phyloP scores from a whole-genome alignment of 129 eudicot species.

The Pulicaria dysenterica region DNA sequence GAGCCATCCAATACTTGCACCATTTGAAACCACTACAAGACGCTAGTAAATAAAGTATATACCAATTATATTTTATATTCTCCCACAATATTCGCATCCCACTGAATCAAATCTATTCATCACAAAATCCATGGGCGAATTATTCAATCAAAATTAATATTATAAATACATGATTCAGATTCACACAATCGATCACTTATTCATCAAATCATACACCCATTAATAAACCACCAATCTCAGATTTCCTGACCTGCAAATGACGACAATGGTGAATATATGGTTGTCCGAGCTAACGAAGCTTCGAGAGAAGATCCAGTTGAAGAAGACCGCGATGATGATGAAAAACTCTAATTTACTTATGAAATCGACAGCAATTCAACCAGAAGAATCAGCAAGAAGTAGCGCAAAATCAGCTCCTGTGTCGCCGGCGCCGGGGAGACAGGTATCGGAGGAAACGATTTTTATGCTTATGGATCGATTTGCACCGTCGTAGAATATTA shows the following conservation, averaged over 20 bases:
- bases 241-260: slow-evolving; percentile 1
- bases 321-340: slow-evolving; percentile 15
- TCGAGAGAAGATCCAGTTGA: slow-evolving; percentile 24
- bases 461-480: slow-evolving; percentile 39
- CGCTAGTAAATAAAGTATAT: too few species aligned
- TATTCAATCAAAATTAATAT: too few species aligned
- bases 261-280: slow-evolving; percentile 37
- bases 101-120: too few species aligned
- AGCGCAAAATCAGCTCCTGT: background rate
- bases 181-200: too few species aligned
- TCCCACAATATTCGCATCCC: too few species aligned
- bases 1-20: too few species aligned
- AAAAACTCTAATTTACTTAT: slow-evolving; percentile 11
- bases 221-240: too few species aligned
- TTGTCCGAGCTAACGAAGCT: slow-evolving; percentile 26
- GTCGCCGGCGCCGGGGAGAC: slow-evolving; percentile 11
- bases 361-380: slow-evolving; percentile 9
- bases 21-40: too few species aligned
- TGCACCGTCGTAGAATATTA: slow-evolving; percentile 10
- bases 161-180: too few species aligned
- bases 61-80: too few species aligned
- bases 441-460: slow-evolving; percentile 29
- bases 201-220: too few species aligned
- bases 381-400: slow-evolving; percentile 10
- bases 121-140: too few species aligned